These are phyloP conservation scores for Aspergillus phoenicis DNA, from an alignment of 2,329 filamentous ascomycete genomes.

Conservation along the genomic window DNA sequence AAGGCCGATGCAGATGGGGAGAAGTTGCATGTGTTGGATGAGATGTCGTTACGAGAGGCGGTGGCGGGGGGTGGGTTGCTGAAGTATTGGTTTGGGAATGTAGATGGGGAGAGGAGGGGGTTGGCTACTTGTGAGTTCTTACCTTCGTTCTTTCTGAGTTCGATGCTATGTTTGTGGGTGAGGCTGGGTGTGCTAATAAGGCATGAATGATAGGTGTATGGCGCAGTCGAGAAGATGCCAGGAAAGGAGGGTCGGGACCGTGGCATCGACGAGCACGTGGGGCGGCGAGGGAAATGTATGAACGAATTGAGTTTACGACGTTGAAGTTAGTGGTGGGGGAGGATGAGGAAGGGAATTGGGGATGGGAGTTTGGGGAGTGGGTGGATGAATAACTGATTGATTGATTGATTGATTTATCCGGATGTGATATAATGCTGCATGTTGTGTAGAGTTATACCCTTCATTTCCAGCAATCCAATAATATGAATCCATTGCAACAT, in stretches of 20 bases:
- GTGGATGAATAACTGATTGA: slow-evolving; percentile 8
- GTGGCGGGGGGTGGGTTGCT: slow-evolving; percentile 76
- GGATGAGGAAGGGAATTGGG: slow-evolving; percentile 47
- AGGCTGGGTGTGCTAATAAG: background rate
- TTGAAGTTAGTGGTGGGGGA: slow-evolving; percentile 68
- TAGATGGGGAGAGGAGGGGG: slow-evolving; percentile 71
- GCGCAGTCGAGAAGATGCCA: slow-evolving; percentile 61
- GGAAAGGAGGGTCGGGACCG: slow-evolving; percentile 61
- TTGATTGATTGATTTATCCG: background rate
- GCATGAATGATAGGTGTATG: slow-evolving; percentile 58
- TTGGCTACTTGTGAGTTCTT: slow-evolving; percentile 71
- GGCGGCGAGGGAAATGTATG: slow-evolving; percentile 52
- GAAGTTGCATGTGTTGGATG: slow-evolving; percentile 72
- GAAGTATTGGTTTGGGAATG: slow-evolving; percentile 90
- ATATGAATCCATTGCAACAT: background rate
- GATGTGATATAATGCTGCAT: background rate
- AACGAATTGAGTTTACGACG: slow-evolving; percentile 70
- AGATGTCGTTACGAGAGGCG: slow-evolving; percentile 78
- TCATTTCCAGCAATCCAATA: no score
- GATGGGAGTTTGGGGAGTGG: slow-evolving; percentile 68
- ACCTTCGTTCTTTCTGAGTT: background rate
- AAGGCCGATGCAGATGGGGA: slow-evolving; percentile 67
- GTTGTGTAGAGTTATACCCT: background rate
- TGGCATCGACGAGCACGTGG: slow-evolving; percentile 58
- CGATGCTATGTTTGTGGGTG: slow-evolving; percentile 1